A percentile compares a stretch with the other conserved stretches of the same genome.
Evolutionary conservation across 176 grass and related monocot genomes (phyloP).

Genomic region (Paspalum vaginatum): DNA sequence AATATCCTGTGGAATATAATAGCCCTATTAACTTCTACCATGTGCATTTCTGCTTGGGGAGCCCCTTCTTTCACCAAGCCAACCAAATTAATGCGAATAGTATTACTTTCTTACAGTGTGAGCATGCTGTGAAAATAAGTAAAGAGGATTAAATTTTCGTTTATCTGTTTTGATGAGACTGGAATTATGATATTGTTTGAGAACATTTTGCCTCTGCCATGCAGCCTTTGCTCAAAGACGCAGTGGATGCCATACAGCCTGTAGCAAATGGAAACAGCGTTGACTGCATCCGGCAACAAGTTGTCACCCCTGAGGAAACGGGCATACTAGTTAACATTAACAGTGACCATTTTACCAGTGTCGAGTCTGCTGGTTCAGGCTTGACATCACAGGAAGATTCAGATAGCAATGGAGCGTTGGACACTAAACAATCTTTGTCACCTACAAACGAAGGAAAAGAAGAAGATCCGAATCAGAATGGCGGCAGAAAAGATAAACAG

Average conservation of each 20-base stretch:
- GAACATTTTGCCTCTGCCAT: neutral
- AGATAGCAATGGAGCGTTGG: slow-evolving; percentile 14
- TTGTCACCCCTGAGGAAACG: slow-evolving; percentile 27
- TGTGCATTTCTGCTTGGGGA: slow-evolving; percentile 13
- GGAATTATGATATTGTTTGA: neutral
- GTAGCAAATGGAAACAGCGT: slow-evolving; percentile 16
- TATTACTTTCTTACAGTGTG: neutral
- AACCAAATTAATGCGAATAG: neutral
- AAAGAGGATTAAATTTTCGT: neutral
- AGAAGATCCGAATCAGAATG: neutral
- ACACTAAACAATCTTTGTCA: neutral
- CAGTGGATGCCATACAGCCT: neutral
- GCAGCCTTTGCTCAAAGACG: slow-evolving; percentile 56
- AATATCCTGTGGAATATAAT: neutral
- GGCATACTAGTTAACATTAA: neutral
- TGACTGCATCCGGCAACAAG: neutral
- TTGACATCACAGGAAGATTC: neutral
- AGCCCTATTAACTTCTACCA: neutral
- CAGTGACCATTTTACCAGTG: neutral
- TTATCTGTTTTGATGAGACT: neutral
- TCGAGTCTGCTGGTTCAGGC: neutral
- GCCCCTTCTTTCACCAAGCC: neutral
- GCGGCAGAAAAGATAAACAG: neutral
- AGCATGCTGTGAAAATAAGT: neutral
- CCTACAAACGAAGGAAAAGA: neutral